Base-by-base conservation (phyloP, 441 rosid genomes). In the Erysimum pusillum region DNA sequence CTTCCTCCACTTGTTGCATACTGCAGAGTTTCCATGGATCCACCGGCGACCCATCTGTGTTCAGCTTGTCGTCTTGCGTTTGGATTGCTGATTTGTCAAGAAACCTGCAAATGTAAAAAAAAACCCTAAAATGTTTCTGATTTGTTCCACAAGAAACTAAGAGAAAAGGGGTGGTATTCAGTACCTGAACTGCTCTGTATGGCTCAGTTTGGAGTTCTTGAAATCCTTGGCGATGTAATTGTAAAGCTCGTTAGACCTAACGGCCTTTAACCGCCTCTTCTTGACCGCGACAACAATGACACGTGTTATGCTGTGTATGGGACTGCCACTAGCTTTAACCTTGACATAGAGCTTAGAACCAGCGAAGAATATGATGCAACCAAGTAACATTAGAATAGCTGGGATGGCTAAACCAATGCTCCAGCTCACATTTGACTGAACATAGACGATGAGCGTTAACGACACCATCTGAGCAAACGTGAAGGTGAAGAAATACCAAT, bases 351-450 rank as follows among this genome's bases (percentile, higher is more conserved):
- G 76, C 75, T 72, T 90, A 3, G 94, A 69, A n/a, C 97, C 96
- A 67, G 81, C 28, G 73, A 92, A 89, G 85, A 89, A 92, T 28
- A 84, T 39, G 0, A 76, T 76, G 17, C 94, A 88, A 11, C 92
- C 88, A 35, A 86, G 64, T 65, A 90, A 77, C 97, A 92, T 90
- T 51, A 89, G 54, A 48, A 83, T 58, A 41, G 94, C 87, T 42
- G 96, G 93, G 60, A 88, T 85, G 18, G 82, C 96, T 61, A 90
- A 58, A 41, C 96, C 96, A 46, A 76, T 82, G 48, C 87, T 81
- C 96, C 96, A 90, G 83, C 93, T 90, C 49, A 90, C 87, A 36
- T 86, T 85, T 13, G 93, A 79, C 67, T 88, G 96, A 56, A 90
- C 83, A 65, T 89, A 90, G 61, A 89, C 91, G 51, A 90, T 84